These are phyloP conservation scores for Fusarium graminum DNA, from an alignment of 2,329 filamentous ascomycete genomes.

Conservation along the genomic window DNA sequence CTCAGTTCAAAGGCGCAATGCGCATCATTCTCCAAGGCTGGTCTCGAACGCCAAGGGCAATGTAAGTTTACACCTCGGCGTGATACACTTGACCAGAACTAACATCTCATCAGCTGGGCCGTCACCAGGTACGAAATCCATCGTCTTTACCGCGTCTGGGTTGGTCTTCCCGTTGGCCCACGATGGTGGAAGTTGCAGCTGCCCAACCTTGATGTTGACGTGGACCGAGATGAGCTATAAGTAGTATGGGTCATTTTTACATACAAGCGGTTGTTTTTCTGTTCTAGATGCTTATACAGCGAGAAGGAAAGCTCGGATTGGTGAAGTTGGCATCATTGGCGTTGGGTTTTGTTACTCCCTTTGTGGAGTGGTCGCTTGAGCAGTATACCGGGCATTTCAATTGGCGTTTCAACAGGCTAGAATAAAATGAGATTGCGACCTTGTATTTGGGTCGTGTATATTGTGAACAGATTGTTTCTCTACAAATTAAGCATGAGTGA, in stretches of 20 bases:
- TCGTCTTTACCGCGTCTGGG: constrained; percentile 64
- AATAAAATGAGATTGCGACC: neutral
- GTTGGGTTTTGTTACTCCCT: constrained; percentile 19
- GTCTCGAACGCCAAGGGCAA: constrained; percentile 73
- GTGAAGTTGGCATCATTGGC: constrained; percentile 23
- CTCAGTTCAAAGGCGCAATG: constrained; percentile 71
- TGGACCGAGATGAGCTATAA: constrained; percentile 62
- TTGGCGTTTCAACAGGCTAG: constrained; percentile 19
- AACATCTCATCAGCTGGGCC: constrained; percentile 54
- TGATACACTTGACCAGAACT: constrained; percentile 1
- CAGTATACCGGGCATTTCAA: constrained; percentile 16
- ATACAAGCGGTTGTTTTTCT: constrained; percentile 8
- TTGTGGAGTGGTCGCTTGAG: neutral
- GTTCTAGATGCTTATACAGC: constrained; percentile 2
- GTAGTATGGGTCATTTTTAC: neutral
- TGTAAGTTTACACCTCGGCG: constrained; percentile 69
- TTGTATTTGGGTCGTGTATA: neutral
- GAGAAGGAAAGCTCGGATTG: constrained; percentile 10
- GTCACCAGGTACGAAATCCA: constrained; percentile 61
- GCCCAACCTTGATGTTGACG: constrained; percentile 57
- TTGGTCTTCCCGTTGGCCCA: constrained; percentile 65
- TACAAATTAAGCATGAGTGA: neutral
- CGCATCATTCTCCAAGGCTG: constrained; percentile 78
- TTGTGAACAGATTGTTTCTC: constrained; percentile 13
- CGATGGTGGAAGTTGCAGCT: constrained; percentile 62